Conservation (phyloP, 2,329 filamentous ascomycete species). For the Cryoendolithus antarcticus region DNA sequence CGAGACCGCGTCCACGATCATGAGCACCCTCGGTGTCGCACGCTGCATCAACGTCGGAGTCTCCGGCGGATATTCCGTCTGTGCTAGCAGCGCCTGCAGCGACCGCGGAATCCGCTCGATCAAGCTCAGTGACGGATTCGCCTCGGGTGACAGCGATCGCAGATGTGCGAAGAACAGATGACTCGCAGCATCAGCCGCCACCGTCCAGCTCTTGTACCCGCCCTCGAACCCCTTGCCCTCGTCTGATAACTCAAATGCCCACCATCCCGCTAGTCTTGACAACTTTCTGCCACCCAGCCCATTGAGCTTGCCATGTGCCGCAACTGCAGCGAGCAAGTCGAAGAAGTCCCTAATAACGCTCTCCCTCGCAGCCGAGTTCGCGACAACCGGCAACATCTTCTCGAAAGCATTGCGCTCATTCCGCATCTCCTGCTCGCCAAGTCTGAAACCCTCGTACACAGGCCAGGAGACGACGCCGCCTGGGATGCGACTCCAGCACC, state of each 20-base stretch:
- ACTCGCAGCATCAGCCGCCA: conserved; percentile 87
- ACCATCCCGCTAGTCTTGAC: conserved; percentile 93
- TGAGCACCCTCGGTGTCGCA: conserved; percentile 76
- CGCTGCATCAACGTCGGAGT: conserved; percentile 64
- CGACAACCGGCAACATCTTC: conserved; percentile 89
- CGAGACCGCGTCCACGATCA: conserved; percentile 93
- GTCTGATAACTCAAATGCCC: conserved; percentile 89
- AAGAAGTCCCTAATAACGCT: conserved; percentile 95
- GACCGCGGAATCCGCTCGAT: conserved; percentile 83
- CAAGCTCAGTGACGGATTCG: conserved; percentile 53
- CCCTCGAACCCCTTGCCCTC: conserved; percentile 85
- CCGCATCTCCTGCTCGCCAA: conserved; percentile 86
- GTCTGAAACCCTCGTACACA: conserved; percentile 88
- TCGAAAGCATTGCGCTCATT: conserved; percentile 88
- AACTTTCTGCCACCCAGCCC: conserved; percentile 87
- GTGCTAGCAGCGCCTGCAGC: conserved; percentile 76
- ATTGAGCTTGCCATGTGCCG: conserved; percentile 85
- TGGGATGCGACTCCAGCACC: conserved; percentile 91
- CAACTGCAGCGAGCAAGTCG: conserved; percentile 78
- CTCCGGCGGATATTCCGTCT: conserved; percentile 87
- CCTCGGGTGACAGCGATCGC: conserved; percentile 74
- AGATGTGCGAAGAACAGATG: conserved; percentile 98
- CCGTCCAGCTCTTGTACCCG: conserved; percentile 80
- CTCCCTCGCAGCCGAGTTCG: conserved; percentile 72
- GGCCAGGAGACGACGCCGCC: conserved; percentile 95